Evolutionary conservation across 2,329 filamentous ascomycete genomes (phyloP).

Genomic region (Tolypocladium tropicale): DNA sequence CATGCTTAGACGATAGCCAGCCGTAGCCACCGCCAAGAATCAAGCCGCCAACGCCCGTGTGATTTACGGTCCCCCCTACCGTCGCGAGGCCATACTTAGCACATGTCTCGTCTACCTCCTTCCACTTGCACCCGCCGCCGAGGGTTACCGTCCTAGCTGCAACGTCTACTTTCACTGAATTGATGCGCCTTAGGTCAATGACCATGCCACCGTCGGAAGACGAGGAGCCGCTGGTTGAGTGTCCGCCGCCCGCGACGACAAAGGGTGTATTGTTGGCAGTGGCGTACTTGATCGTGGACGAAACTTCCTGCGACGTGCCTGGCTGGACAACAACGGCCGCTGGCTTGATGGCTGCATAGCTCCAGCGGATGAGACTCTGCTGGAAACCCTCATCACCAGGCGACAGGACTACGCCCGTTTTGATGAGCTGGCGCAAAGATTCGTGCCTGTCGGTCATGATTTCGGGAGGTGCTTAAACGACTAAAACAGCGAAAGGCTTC

Average conservation of each 20-base stretch:
- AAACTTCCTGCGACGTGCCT: constrained; percentile 26
- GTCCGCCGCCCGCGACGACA: constrained; percentile 44
- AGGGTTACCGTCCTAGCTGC: constrained; percentile 33
- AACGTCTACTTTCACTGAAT: constrained; percentile 35
- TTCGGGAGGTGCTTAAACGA: not conserved
- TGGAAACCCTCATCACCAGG: constrained; percentile 22
- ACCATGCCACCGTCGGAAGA: constrained; percentile 41
- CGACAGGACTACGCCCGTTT: constrained; percentile 18
- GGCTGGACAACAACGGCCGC: constrained; percentile 34
- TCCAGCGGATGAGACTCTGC: constrained; percentile 26
- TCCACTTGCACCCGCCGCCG: constrained; percentile 42
- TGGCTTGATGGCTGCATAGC: constrained; percentile 23
- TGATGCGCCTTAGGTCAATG: constrained; percentile 43
- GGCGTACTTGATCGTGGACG: constrained; percentile 32
- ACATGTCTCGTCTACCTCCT: constrained; percentile 41
- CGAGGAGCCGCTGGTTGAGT: constrained; percentile 41
- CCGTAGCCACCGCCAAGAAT: constrained; percentile 50
- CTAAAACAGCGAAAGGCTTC: not conserved
- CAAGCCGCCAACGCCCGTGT: constrained; percentile 52
- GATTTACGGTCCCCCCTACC: constrained; percentile 51
- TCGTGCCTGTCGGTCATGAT: constrained; percentile 3
- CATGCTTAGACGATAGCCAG: constrained; percentile 41
- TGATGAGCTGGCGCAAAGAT: constrained; percentile 8
- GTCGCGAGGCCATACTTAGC: constrained; percentile 42
- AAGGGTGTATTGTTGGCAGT: constrained; percentile 33